phyloP scores from a whole-genome alignment of 257 asterid genomes.

The Solanum acaule region DNA sequence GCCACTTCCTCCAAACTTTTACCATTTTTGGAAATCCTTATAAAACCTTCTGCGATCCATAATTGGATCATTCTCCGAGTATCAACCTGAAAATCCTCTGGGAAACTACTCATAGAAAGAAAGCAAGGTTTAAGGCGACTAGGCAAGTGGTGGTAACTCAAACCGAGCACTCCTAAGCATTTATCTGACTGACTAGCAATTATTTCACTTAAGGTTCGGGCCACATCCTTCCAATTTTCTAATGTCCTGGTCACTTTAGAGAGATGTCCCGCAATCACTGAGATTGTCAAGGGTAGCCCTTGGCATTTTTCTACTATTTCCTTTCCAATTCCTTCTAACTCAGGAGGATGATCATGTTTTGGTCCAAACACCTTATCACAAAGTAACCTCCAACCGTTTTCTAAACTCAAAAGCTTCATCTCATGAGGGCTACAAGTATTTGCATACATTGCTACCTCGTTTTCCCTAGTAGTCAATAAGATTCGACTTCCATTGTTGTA shows the following conservation, averaged over 20 bases:
- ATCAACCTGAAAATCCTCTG: neutral
- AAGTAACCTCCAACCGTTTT: neutral
- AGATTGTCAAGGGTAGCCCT: neutral
- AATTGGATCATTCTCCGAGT: neutral
- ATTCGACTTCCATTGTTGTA: neutral
- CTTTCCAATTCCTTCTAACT: neutral
- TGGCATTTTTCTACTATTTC: neutral
- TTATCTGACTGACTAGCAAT: neutral
- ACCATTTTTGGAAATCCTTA: neutral
- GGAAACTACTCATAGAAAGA: neutral
- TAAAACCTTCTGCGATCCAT: slow-evolving; percentile 5
- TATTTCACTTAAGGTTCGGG: neutral
- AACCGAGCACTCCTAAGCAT: neutral
- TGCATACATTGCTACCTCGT: neutral
- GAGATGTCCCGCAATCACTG: neutral
- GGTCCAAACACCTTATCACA: neutral
- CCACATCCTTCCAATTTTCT: neutral
- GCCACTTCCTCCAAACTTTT: neutral
- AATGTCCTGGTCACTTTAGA: neutral
- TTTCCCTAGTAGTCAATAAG: neutral
- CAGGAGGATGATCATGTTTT: neutral
- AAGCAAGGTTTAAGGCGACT: neutral
- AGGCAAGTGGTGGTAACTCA: neutral
- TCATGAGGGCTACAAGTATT: neutral
- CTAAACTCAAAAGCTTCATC: neutral